Base-by-base conservation (phyloP, 2,329 filamentous ascomycete genomes). In the Colletotrichum tropicicola region DNA sequence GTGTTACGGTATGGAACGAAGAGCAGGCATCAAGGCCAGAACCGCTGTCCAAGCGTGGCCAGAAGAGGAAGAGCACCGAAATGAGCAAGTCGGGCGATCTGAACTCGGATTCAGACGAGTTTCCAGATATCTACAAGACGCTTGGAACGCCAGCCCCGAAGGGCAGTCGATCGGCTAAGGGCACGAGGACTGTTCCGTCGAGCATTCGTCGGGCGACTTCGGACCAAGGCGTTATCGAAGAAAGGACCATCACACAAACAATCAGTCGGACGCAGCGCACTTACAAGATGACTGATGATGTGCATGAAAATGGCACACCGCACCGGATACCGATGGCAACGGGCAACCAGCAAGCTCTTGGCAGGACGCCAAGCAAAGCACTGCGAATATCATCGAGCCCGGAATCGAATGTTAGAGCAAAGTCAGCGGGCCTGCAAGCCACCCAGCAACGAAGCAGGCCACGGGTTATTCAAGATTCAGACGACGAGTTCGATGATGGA, bases 401-500 rank as follows among this genome's bases (percentile, higher is more conserved):
- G 44, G 58, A 74, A 68, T 62, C 66, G 39, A 9, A 54, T 53
- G 17, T 35, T 55, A 41, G 59, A 59, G 23, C 65, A 61, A 37
- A 65, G 49, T 49, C 44, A 48, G 37, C 51, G 6, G 48, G 27
- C 10, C 30, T 43, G 6, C 51, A 45, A 17, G 35, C 28, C n/a
- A 39, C 25, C 15, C 60, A 68, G 52, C 70, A 30, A 47, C 19
- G 48, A 65, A 57, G 37, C 57, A 59, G 43, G 67, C 57, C 37
- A 28, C 75, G 78, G 32, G 73, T 86, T 6, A 83, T 88, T 41
- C 79, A 83, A 54, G 86, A 89, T 68, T 89, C 86, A 0, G 86
- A 88, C 45, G 86, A 88, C 44, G 85, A 88, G 44, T 83, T 82
- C 47, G 86, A 88, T 5, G 86, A 88, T 47, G 86, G 87, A 37